Percentiles rank a stretch among this genome's conserved stretches.
Conservation (phyloP, 129 eudicot species). For the Cynara cardunculus region DNA sequence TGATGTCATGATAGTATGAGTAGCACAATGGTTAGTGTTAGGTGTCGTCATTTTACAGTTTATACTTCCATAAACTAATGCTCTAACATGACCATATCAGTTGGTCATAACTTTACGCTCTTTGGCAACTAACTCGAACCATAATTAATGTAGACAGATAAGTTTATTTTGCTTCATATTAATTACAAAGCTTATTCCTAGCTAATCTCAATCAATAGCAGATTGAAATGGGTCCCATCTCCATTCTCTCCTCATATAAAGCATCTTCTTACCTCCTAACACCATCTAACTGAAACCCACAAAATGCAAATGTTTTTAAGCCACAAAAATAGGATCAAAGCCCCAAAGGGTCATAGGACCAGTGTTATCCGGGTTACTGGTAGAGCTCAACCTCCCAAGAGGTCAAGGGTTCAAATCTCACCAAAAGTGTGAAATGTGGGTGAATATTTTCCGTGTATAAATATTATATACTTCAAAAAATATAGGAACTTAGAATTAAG, state of each 20-base stretch:
- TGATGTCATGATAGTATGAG: constrained; percentile 10
- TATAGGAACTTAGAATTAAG: too few species aligned
- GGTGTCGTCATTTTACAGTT: constrained; percentile 2
- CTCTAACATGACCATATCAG: background rate
- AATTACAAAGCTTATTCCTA: background rate
- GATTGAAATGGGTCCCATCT: background rate
- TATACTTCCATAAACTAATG: background rate
- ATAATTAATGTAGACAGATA: background rate
- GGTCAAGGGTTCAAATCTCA: too few species aligned
- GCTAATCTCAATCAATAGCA: constrained; percentile 9
- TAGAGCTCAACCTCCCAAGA: too few species aligned
- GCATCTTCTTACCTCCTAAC: constrained; percentile 2
- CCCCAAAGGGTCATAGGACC: too few species aligned
- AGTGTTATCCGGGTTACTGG: too few species aligned
- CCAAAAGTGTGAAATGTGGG: too few species aligned
- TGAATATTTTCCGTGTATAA: too few species aligned
- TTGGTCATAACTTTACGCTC: constrained; percentile 4
- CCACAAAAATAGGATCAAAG: background rate
- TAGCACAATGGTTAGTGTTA: constrained; percentile 13
- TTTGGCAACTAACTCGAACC: constrained; percentile 12
- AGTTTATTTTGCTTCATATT: background rate
- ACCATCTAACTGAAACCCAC: background rate
- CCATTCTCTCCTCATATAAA: background rate
- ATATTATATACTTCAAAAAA: too few species aligned
- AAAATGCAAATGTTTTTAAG: background rate